These are phyloP conservation scores for Suhomyces canberraensis DNA, from an alignment of 805 yeast species.

Conservation along the genomic window DNA sequence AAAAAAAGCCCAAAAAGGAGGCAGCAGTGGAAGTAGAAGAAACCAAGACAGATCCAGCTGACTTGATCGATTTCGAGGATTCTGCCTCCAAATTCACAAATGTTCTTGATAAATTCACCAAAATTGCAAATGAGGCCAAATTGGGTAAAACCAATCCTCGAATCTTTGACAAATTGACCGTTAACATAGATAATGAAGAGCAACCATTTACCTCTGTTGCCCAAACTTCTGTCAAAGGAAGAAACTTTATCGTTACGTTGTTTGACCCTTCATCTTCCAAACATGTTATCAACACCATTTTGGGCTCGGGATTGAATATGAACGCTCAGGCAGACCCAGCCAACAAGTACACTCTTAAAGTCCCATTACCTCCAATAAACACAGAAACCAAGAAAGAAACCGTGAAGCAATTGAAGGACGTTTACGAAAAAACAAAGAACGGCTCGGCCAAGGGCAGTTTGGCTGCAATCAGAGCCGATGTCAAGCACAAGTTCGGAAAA, in stretches of 20 bases:
- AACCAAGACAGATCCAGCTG: constrained; percentile 10
- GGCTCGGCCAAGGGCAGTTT: constrained; percentile 42
- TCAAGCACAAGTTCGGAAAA: constrained; percentile 58
- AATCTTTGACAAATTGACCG: constrained; percentile 57
- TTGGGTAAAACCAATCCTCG: constrained; percentile 68
- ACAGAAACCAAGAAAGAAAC: constrained; percentile 59
- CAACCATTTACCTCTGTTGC: constrained; percentile 62
- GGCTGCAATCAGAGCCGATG: constrained; percentile 39
- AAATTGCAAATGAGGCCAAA: constrained; percentile 58
- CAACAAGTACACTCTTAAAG: constrained; percentile 69
- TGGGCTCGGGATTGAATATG: constrained; percentile 66
- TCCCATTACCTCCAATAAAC: constrained; percentile 73
- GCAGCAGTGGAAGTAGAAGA: constrained; percentile 9
- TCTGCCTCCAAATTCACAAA: constrained; percentile 43
- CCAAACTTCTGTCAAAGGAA: constrained; percentile 66
- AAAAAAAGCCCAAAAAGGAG: constrained; percentile 1
- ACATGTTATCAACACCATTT: constrained; percentile 64
- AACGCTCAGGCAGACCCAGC: constrained; percentile 76
- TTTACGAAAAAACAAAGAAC: constrained; percentile 60
- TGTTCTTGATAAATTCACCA: constrained; percentile 51
- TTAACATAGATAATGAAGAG: constrained; percentile 46
- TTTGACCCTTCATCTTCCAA: constrained; percentile 79
- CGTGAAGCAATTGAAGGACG: constrained; percentile 60
- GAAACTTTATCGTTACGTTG: constrained; percentile 72
- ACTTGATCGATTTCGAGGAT: constrained; percentile 30